These are phyloP conservation scores for Medicago arabica DNA, from an alignment of 306 rosid species.

Conservation along the genomic window DNA sequence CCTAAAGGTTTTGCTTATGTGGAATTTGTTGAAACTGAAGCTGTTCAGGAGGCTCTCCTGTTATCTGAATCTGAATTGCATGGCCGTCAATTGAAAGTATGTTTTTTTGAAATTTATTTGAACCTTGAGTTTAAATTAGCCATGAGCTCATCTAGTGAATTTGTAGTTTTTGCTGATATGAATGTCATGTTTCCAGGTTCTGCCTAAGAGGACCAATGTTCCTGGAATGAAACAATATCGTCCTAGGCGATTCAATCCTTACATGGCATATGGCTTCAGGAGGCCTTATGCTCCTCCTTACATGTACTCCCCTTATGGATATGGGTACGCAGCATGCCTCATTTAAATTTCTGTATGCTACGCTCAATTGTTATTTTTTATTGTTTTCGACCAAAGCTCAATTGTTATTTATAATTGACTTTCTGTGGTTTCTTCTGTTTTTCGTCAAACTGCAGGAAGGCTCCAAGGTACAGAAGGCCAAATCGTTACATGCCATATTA, in stretches of 20 bases:
- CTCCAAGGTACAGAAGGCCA: slow-evolving; percentile 81
- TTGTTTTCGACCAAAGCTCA: no score
- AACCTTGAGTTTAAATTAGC: slow-evolving; percentile 25
- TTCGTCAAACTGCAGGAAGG: slow-evolving; percentile 69
- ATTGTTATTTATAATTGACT: slow-evolving; percentile 25
- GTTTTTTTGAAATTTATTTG: not conserved
- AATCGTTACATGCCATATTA: slow-evolving; percentile 82
- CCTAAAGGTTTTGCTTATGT: slow-evolving; percentile 98
- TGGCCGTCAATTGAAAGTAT: slow-evolving; percentile 91
- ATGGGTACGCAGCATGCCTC: slow-evolving; percentile 68
- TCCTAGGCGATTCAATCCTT: slow-evolving; percentile 77
- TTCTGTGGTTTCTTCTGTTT: slow-evolving; percentile 22
- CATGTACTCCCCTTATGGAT: slow-evolving; percentile 82
- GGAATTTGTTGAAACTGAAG: slow-evolving; percentile 86
- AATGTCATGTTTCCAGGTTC: slow-evolving; percentile 59
- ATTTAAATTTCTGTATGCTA: not conserved
- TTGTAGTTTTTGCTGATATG: slow-evolving; percentile 34
- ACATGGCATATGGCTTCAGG: slow-evolving; percentile 72
- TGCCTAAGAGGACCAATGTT: slow-evolving; percentile 91
- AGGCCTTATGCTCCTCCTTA: slow-evolving; percentile 86
- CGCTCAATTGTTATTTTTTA: slow-evolving; percentile 1
- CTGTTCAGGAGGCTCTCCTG: slow-evolving; percentile 84
- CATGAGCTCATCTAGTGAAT: slow-evolving; percentile 4
- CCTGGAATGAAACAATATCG: slow-evolving; percentile 97
- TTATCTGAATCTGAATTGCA: slow-evolving; percentile 90